phyloP scores from a whole-genome alignment of 441 rosid genomes.

The Arabidopsis hybrid region DNA sequence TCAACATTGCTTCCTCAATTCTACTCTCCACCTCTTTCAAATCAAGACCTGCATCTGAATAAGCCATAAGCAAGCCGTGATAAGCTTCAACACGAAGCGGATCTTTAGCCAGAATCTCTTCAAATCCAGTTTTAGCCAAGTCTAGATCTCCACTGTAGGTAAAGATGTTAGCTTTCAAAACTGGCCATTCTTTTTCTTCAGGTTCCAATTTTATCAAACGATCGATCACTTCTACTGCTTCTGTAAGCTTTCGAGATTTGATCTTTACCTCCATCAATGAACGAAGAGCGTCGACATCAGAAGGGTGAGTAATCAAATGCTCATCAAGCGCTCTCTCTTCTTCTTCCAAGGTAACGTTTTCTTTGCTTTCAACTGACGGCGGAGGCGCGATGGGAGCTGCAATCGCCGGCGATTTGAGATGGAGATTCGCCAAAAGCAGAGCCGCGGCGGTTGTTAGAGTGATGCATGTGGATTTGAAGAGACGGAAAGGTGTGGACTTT shows the following conservation, averaged over 20 bases:
- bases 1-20: constrained; percentile 65
- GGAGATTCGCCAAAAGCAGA: constrained; percentile 52
- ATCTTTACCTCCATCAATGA: constrained; percentile 70
- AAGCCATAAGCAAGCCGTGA: constrained; percentile 72
- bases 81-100: constrained; percentile 77
- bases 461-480: constrained; percentile 63
- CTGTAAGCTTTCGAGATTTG: constrained; percentile 58
- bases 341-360: constrained; percentile 45
- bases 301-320: constrained; percentile 48
- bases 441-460: constrained; percentile 63
- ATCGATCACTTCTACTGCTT: constrained; percentile 59
- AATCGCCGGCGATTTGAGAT: constrained; percentile 45
- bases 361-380: constrained; percentile 46
- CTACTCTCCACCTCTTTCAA: constrained; percentile 52
- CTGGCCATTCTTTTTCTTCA: constrained; percentile 67
- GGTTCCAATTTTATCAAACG: constrained; percentile 76
- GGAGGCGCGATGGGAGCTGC: constrained; percentile 58
- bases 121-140: constrained; percentile 54
- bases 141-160: constrained; percentile 63
- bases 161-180: constrained; percentile 61
- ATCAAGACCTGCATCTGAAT: constrained; percentile 53
- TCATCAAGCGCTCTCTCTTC: constrained; percentile 61
- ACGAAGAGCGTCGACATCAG: constrained; percentile 60
- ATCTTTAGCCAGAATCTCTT: constrained; percentile 64
- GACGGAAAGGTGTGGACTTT: constrained; percentile 29